Evolutionary conservation across 2,329 filamentous ascomycete genomes (phyloP).

Genomic region (Botrytis fabae): DNA sequence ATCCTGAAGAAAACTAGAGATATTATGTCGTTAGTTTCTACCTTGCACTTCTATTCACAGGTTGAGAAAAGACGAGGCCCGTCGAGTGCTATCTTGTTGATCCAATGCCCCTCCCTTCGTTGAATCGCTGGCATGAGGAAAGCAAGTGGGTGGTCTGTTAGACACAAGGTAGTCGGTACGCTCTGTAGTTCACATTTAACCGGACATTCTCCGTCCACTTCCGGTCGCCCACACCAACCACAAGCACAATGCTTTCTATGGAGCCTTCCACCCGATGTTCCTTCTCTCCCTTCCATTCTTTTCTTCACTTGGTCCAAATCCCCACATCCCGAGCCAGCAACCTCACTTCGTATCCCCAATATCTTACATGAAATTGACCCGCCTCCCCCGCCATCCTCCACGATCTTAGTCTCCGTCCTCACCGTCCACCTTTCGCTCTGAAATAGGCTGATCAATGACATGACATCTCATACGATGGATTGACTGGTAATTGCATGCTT

Average conservation of each 20-base stretch:
- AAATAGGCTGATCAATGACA: not conserved
- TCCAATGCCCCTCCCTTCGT: not conserved
- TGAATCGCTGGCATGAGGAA: not conserved
- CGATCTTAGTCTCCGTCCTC: not conserved
- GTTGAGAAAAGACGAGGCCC: not conserved
- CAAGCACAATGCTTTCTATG: not conserved
- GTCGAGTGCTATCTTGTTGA: not conserved
- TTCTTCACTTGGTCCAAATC: not conserved
- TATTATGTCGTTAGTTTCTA: not conserved
- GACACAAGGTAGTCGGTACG: too few species aligned
- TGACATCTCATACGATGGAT: not conserved
- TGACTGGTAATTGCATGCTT: too few species aligned
- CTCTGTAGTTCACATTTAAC: not conserved
- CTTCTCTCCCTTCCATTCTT: not conserved
- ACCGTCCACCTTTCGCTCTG: constrained; percentile 11
- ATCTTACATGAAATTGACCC: not conserved
- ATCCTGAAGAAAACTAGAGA: not conserved
- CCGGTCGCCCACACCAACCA: not conserved
- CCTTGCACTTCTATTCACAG: not conserved
- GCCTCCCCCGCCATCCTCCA: not conserved
- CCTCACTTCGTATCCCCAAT: not conserved
- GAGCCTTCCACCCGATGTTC: not conserved
- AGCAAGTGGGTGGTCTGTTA: not conserved
- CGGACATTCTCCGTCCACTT: constrained; percentile 13
- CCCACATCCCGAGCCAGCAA: not conserved